Conservation (phyloP, 768 basidiomycete species). For the Asterophora lycoperdoides region DNA sequence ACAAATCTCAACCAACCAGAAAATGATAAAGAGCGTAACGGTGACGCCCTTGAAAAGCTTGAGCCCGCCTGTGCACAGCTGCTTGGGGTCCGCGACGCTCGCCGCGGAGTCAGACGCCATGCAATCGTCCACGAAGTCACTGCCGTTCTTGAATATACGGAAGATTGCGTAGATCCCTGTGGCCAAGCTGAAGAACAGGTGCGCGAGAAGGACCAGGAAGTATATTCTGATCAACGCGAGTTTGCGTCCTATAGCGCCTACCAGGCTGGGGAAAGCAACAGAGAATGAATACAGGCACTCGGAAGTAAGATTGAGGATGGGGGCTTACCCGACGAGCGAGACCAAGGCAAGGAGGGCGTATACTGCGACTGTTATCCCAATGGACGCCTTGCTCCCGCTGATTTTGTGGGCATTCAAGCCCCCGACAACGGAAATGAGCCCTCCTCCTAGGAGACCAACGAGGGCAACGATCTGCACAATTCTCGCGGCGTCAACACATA, state of each 20-base stretch:
- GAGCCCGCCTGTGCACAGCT: constrained; percentile 36
- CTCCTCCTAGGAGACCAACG: constrained; percentile 43
- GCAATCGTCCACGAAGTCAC: constrained; percentile 35
- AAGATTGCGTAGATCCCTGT: constrained; percentile 41
- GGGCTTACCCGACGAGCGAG: constrained; percentile 41
- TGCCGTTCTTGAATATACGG: constrained; percentile 38
- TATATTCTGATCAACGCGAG: constrained; percentile 39
- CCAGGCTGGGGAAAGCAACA: constrained; percentile 25
- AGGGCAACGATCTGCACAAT: constrained; percentile 36
- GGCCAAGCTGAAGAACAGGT: constrained; percentile 42
- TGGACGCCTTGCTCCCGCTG: constrained; percentile 34
- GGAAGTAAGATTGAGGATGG: background rate
- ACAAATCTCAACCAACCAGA: constrained; percentile 49
- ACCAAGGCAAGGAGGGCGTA: constrained; percentile 39
- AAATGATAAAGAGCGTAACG: constrained; percentile 37
- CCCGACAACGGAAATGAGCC: constrained; percentile 34
- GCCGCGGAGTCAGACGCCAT: constrained; percentile 13
- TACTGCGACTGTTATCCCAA: constrained; percentile 38
- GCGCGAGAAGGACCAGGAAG: constrained; percentile 36
- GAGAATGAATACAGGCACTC: background rate
- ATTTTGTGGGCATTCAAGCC: constrained; percentile 10
- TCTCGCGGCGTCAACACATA: background rate
- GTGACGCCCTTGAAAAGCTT: constrained; percentile 39
- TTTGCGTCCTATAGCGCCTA: constrained; percentile 39
- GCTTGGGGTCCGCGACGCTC: constrained; percentile 15